These are phyloP conservation scores for Coprinellus aureogranulatus DNA, from an alignment of 768 basidiomycete species.

Conservation along the genomic window DNA sequence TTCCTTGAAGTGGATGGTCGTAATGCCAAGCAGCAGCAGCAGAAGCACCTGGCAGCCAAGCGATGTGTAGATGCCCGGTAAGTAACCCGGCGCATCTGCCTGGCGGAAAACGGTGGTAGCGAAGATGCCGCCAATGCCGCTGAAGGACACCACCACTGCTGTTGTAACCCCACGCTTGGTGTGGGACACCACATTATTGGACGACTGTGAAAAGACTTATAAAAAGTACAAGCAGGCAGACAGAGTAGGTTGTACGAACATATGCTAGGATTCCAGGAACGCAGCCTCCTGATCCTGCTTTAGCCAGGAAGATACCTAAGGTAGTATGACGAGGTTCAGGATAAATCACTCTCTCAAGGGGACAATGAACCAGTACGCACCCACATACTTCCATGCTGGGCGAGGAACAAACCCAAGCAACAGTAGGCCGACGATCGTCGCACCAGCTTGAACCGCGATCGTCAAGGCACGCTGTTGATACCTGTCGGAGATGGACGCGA, in stretches of 20 bases:
- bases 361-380: slow-evolving; percentile 27
- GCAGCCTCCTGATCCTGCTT: slow-evolving; percentile 44
- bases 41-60: slow-evolving; percentile 44
- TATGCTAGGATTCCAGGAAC: slow-evolving; percentile 51
- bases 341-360: too few relatives aligned
- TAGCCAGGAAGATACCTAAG: slow-evolving; percentile 44
- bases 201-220: slow-evolving; percentile 32
- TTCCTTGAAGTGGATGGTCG: slow-evolving; percentile 35
- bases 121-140: slow-evolving; percentile 47
- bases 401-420: slow-evolving; percentile 38
- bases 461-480: slow-evolving; percentile 40
- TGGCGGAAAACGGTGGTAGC: slow-evolving; percentile 49
- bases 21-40: slow-evolving; percentile 37
- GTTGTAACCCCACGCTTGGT: slow-evolving; percentile 48
- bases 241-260: slow-evolving; percentile 27
- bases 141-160: slow-evolving; percentile 46
- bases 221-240: too few relatives aligned
- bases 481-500: slow-evolving; percentile 48
- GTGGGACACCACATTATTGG: slow-evolving; percentile 51
- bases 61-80: slow-evolving; percentile 47
- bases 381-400: slow-evolving; percentile 41
- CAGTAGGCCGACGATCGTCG: slow-evolving; percentile 40
- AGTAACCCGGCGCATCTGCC: slow-evolving; percentile 42
- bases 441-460: slow-evolving; percentile 40
- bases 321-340: background rate